Base-by-base conservation (phyloP, 257 asterid genomes). In the Mitragyna speciosa region DNA sequence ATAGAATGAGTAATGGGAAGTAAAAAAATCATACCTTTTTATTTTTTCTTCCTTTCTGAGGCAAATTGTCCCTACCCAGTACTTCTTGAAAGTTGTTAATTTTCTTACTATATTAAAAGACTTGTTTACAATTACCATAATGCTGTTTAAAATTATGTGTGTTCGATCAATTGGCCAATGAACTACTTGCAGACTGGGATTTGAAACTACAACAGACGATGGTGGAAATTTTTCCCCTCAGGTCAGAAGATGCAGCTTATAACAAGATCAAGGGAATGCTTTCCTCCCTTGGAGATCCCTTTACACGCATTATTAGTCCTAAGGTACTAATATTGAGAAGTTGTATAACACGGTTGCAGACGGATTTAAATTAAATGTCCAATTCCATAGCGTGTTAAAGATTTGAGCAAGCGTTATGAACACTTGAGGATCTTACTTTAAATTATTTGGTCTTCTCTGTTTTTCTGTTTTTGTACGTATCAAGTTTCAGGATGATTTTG, bases 261-360 rank as follows among this genome's bases (percentile, higher is more conserved):
- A 88, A 78, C 90, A 92, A 93, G 90, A 65, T 95, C 75, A 95
- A 89, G 82, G 98, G 97, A 76, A 95, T 93, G 98, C 95, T 93
- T 86, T 88, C 97, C 20, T 90, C 98, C 77, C 98, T 95, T 59
- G 98, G 98, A 49, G 98, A 95, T 85, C 98, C 98, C 64, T 95
- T 89, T 86, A 95, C 98, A 0, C 95, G 97, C 72, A 86, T 95
- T 80, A 86, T 95, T 66, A 95, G 98, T 84, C 98, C 98, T n/a
- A 95, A 95, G 96, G 98, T 93, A 51, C 70, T 7, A 59, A 41
- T 2, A 39, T 26, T 28, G 45, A 3, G 28, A 47, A 69, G 58
- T 19, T 22, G 26, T 36, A 36, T 36, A 36, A 36, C 41, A 36
- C 41, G 41, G 41, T 36, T 36, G 41, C 41, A 36, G 41, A 36